Evolutionary conservation across 2,329 filamentous ascomycete species (phyloP).

Genomic region (Xylaria sp.): DNA sequence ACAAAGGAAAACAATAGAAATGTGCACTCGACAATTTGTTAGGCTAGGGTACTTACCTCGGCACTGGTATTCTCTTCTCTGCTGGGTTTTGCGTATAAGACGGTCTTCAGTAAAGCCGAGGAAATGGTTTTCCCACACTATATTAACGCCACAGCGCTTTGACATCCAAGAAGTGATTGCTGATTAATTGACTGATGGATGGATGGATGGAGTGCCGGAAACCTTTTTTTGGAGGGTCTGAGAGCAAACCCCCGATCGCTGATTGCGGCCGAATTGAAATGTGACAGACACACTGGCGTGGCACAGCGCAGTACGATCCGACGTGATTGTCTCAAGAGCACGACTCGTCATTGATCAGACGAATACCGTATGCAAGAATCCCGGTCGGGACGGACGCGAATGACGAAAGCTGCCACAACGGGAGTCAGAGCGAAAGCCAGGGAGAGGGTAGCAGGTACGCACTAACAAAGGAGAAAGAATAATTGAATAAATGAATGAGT

Average conservation of each 20-base stretch:
- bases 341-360: conserved; percentile 12
- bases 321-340: not conserved
- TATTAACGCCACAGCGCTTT: conserved; percentile 7
- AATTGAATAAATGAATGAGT: not conserved
- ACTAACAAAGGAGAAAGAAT: not conserved
- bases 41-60: not conserved
- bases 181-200: not conserved
- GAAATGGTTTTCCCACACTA: not conserved
- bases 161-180: not conserved
- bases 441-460: not conserved
- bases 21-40: not conserved
- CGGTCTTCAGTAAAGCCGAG: not conserved
- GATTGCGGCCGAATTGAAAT: conserved; percentile 16
- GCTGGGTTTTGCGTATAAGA: not conserved
- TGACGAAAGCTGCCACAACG: not conserved
- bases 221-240: not conserved
- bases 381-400: conserved; percentile 3
- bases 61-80: not conserved
- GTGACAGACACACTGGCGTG: conserved; percentile 15
- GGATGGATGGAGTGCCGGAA: not conserved
- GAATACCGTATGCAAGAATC: conserved; percentile 3
- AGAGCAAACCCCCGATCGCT: conserved; percentile 1
- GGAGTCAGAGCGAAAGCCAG: not conserved
- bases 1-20: not conserved
- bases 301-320: conserved; percentile 13